phyloP scores from a whole-genome alignment of 257 asterid species.

The Cordia subcordata region DNA sequence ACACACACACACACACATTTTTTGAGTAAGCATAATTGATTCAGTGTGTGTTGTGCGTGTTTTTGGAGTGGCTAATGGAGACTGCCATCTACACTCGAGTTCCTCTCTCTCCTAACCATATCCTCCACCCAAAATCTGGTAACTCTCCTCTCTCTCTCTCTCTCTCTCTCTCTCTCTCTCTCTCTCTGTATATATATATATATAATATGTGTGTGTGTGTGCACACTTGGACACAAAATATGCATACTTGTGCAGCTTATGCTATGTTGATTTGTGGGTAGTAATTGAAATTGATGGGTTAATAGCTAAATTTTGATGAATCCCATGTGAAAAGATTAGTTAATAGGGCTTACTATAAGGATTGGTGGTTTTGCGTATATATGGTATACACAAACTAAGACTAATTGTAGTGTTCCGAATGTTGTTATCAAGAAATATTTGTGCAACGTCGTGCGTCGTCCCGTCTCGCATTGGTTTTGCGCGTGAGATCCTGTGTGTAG shows the following conservation, averaged over 20 bases:
- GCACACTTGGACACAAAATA: not conserved
- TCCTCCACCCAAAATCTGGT: conserved; percentile 53
- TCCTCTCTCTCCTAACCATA: conserved; percentile 54
- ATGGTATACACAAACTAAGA: no score
- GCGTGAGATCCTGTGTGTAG: no score
- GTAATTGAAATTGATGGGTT: not conserved
- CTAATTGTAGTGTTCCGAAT: no score
- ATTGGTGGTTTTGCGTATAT: not conserved
- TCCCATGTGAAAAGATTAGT: conserved; percentile 9
- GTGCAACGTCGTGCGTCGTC: no score
- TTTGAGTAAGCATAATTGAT: conserved; percentile 1
- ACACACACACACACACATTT: not conserved
- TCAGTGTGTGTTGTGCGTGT: not conserved
- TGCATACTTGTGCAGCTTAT: not conserved
- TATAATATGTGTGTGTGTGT: not conserved
- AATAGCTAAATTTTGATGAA: not conserved
- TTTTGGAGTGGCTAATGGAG: conserved; percentile 41
- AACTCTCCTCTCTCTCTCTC: conserved; percentile 11
- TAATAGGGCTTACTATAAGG: not conserved
- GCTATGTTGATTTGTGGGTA: not conserved
- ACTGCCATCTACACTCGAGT: conserved; percentile 62
- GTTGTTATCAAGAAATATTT: no score
- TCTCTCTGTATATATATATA: not conserved
- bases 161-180: not conserved
- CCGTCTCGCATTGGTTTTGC: no score